Evolutionary conservation across 2,329 filamentous ascomycete species (phyloP), one percentile per base, ranked within the genome.

Genomic region (Trichoderma citrinoviride): DNA sequence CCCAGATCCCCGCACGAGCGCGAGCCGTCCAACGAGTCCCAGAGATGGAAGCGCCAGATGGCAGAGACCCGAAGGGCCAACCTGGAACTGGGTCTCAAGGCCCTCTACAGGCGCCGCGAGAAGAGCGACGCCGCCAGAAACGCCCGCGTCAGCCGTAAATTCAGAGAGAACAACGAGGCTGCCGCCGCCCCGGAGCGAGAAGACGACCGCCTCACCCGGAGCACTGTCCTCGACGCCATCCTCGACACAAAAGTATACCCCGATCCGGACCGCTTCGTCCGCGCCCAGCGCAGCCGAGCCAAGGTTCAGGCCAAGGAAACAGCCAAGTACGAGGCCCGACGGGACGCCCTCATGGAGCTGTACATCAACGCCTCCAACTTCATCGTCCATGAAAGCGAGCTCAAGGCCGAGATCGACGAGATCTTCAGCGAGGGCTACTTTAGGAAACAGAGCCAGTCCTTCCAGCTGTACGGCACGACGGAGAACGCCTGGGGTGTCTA

Each of bases 351-450:
- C 33, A 92, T 97, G 77, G 88, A 91, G 65, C 84, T 99, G 14
- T 99, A 99, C 79, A 90, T 95, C 79, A 90, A 93, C 71, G 93
- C 95, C 5, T 86, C 90, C 27, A 81, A 86, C 44, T 99, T 98
- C 79, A 97, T 99, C 74, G 88, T 92, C 19, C 88, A 85, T 25
- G 93, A 96, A 75, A 79, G 83, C 57, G 89, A 96, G 75, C 84
- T 99, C 40, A 85, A 90, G 70, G 81, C 82, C 17, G 85, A 87
- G 69, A 88, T 97, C 64, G 90, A 96, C 23, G 79, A 83, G 68
- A 82, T 89, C n/a, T 99, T 97, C 78, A 84, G 86, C 17, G 86
- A 87, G 27, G 82, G 86, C 67, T 81, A 80, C 76, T 86, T 83
- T 74, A 75, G 72, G 64, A 75, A 76, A 67, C 71, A 77, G 75